Evolutionary conservation across 1,284 basidiomycete genomes (phyloP), one percentile per base, ranked within the genome.

Genomic region (Spongiforma sp.): DNA sequence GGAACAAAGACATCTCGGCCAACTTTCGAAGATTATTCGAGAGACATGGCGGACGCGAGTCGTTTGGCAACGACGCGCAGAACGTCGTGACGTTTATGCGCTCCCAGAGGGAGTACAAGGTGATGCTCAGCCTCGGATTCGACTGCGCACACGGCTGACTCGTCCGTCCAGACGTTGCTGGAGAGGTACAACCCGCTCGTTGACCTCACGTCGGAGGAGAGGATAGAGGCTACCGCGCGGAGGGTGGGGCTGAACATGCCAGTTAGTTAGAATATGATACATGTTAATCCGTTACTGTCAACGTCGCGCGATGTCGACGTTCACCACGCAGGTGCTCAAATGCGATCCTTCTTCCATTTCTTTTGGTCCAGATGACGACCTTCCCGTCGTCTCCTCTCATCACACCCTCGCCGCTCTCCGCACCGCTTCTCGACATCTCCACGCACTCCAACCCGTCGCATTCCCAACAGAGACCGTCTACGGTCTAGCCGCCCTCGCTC

Each of bases 391-490:
- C 57, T 72, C 82, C 6, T 84, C 80, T 30, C 70, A 75, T 43
- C 77, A 81, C 61, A 86, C 89, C 12, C 71, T 77, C 34, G 71
- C 78, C 10, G 80, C 86, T 11, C 77, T 91, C 62, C 71, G 80
- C 61, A 68, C 70, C 30, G 89, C 89, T 6, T 76, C 84, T 10
- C 77, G 80, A 61, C 80, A 84, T 66, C 82, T 91, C 34, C 71
- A 79, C 55, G 75, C 79, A 41, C 69, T 76, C 33, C 78, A 83
- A 64, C 81, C 83, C 19, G 94, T 99, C 48, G 96, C 92, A 0
- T 95, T 99, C 73, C 97, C 98, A 0, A 99, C 98, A 34, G 98
- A 99, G 79, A 99, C 98, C 0, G 98, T 99, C 28, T 99, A 99
- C 77, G 98, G 98, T 2, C 88, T 99, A 6, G 98, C 94, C 28